Evolutionary conservation across 768 basidiomycete species (phyloP).

Genomic region (Russula compacta): DNA sequence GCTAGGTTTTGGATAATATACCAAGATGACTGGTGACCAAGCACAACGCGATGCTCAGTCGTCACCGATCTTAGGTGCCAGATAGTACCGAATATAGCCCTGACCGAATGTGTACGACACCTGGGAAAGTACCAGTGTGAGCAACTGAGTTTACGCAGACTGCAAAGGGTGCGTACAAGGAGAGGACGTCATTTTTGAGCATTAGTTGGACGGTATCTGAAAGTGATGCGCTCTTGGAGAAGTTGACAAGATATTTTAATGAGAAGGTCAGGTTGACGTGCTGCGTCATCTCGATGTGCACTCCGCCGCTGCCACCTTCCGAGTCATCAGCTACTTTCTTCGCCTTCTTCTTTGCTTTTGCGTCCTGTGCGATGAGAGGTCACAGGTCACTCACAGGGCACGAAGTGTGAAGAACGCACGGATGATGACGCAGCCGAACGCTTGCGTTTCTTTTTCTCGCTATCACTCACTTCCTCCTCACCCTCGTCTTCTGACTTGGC

Average conservation of each 20-base stretch:
- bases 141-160: neutral
- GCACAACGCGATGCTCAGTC: constrained; percentile 36
- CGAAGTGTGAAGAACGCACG: constrained; percentile 25
- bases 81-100: constrained; percentile 87
- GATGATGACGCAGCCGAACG: constrained; percentile 37
- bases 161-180: constrained; percentile 42
- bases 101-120: constrained; percentile 86
- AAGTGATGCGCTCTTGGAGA: constrained; percentile 80
- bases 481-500: constrained; percentile 28
- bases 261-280: constrained; percentile 91
- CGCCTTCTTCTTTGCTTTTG: constrained; percentile 43
- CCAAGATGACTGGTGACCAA: neutral
- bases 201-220: constrained; percentile 67
- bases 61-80: constrained; percentile 92
- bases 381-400: neutral
- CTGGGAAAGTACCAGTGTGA: constrained; percentile 30
- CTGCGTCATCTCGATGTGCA: constrained; percentile 80
- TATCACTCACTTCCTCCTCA: constrained; percentile 34
- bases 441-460: constrained; percentile 54
- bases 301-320: constrained; percentile 40
- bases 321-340: constrained; percentile 36
- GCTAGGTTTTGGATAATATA: neutral
- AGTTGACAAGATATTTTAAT: constrained; percentile 94
- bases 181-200: constrained; percentile 93
- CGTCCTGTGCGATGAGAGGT: constrained; percentile 19